Evolutionary conservation across 2,329 filamentous ascomycete genomes (phyloP), one percentile per base, ranked within the genome.

Genomic region (Aphanocladium album): DNA sequence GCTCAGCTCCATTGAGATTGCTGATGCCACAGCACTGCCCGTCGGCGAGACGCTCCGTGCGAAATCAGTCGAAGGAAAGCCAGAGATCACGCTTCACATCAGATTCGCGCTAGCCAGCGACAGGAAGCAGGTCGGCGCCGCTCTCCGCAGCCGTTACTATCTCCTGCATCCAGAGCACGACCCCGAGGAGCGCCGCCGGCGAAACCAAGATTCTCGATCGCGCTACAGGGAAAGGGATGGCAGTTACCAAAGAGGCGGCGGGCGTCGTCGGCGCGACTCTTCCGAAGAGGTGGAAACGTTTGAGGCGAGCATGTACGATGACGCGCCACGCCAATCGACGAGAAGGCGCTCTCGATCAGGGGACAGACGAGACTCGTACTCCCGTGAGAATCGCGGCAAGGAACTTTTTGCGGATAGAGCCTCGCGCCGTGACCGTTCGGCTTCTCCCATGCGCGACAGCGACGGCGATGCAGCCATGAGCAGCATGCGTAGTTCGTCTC

Each of bases 111-210:
- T 92, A 6, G 79, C 82, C 27, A 81, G 85, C 23, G 95, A 99
- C 75, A 88, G 82, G 71, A 99, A 99, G 75, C 83, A 86, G 68
- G 83, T 80, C 47, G 88, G 90, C 45, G 93, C 95, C 1, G 85
- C 91, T 12, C 83, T 89, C 55, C 83, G 89, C 63, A 98, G 93
- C 74, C 84, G 91, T 14, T 98, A 96, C 77, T 99, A 99, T 72
- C 85, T 97, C 39, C 83, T 95, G 68, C 90, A 98, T 67, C 93
- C 93, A 1, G 90, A 96, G 67, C 86, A 92, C 70, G 93, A 96
- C 68, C 91, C 89, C 2, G 87, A 88, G 66, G 91, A 90, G 75
- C 83, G 85, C 57, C 79, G 86, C 64, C 82, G 87, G 62, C 80
- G 79, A 62, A 79, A 83, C 55, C 80, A 83, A 45, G 73, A 77